Evolutionary conservation across 441 rosid genomes (phyloP).

Genomic region (Cnidoscolus chayamansa): DNA sequence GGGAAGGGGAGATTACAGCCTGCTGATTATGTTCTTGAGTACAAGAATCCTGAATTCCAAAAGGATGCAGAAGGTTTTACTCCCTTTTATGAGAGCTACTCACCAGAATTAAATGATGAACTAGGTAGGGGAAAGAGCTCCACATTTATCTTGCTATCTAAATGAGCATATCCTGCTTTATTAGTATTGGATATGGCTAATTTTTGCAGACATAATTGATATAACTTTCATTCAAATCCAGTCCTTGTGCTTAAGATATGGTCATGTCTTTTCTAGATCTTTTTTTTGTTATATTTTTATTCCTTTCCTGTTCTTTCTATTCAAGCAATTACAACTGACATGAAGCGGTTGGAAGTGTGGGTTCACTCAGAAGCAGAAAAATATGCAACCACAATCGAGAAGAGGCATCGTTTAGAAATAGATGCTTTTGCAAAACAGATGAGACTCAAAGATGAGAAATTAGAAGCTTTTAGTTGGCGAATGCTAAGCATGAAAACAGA

Average conservation of each 20-base stretch:
- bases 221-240: no score
- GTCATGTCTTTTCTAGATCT: not conserved
- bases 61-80: conserved; percentile 37
- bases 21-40: conserved; percentile 33
- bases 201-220: not conserved
- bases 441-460: conserved; percentile 74
- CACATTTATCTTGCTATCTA: not conserved
- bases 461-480: conserved; percentile 64
- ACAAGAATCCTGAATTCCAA: conserved; percentile 36
- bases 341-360: conserved; percentile 51
- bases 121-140: conserved; percentile 38
- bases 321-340: conserved; percentile 39
- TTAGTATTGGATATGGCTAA: not conserved
- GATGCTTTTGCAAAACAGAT: conserved; percentile 65
- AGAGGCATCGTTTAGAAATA: conserved; percentile 60
- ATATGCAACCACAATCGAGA: conserved; percentile 56
- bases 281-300: conserved; percentile 16
- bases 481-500: conserved; percentile 74
- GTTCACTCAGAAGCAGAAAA: conserved; percentile 56
- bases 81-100: conserved; percentile 36
- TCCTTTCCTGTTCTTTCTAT: conserved; percentile 26
- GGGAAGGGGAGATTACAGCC: conserved; percentile 34
- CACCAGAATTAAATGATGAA: conserved; percentile 38
- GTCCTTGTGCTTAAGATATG: not conserved
- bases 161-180: not conserved